Percentiles rank a stretch among this genome's conserved stretches.
These are phyloP conservation scores for Malus fusca DNA, from an alignment of 306 rosid species.

Conservation along the genomic window DNA sequence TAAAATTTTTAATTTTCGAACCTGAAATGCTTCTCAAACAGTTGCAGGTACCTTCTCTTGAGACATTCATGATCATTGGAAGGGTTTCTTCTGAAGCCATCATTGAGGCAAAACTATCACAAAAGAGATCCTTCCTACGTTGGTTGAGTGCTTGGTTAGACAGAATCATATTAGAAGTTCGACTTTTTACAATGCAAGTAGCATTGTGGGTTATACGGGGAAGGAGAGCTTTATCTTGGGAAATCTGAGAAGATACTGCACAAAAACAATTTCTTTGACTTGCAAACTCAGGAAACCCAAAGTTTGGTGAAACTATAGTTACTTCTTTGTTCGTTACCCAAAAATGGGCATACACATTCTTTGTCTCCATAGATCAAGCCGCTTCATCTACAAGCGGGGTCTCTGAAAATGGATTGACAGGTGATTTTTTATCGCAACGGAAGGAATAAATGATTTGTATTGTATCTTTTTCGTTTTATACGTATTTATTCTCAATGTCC, in stretches of 20 bases:
- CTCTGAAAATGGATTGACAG: conserved; percentile 9
- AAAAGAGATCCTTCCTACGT: conserved; percentile 44
- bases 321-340: conserved; percentile 4
- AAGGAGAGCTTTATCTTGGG: conserved; percentile 44
- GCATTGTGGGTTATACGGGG: conserved; percentile 68
- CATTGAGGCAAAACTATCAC: conserved; percentile 55
- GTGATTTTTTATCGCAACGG: background rate
- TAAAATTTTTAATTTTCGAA: background rate
- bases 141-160: conserved; percentile 55
- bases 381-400: background rate
- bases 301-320: background rate
- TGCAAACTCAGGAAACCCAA: background rate
- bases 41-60: conserved; percentile 82
- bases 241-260: conserved; percentile 15
- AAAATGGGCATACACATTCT: conserved; percentile 35
- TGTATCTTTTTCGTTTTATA: background rate
- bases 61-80: conserved; percentile 75
- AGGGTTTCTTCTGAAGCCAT: conserved; percentile 85
- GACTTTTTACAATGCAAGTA: conserved; percentile 62
- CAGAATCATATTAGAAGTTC: conserved; percentile 50
- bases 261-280: background rate
- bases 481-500: background rate
- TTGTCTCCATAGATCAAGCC: conserved; percentile 28
- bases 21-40: conserved; percentile 31
- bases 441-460: background rate